These are phyloP conservation scores for Dunaliella primolecta DNA, from an alignment of 139 green algal genomes.

Conservation along the genomic window DNA sequence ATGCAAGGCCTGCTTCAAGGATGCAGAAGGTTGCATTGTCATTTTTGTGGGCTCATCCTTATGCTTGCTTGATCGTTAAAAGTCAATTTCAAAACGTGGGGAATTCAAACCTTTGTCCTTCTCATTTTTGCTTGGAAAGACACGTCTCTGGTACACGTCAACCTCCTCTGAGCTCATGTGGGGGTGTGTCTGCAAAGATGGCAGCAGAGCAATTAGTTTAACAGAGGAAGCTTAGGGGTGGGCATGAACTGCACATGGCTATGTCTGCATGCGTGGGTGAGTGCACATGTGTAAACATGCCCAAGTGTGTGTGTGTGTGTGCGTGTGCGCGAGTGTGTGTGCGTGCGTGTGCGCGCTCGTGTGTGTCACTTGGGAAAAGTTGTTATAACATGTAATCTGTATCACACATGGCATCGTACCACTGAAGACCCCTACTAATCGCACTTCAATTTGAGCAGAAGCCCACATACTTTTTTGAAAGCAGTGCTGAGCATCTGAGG, in stretches of 20 bases:
- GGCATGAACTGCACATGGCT: not conserved
- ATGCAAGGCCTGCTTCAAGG: not conserved
- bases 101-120: not conserved
- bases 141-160: not conserved
- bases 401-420: not conserved
- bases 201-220: not conserved
- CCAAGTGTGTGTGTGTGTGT: not conserved
- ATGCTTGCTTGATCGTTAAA: not conserved
- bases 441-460: not conserved
- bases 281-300: not conserved
- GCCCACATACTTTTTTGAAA: not conserved
- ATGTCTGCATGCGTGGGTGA: not conserved
- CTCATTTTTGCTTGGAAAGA: not conserved
- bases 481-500: not conserved
- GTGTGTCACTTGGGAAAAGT: not conserved
- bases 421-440: not conserved
- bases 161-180: not conserved
- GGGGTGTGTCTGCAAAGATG: not conserved
- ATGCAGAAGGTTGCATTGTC: not conserved
- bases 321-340: not conserved
- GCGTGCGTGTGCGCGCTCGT: not conserved
- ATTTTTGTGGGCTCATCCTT: not conserved
- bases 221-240: not conserved
- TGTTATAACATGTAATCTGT: not conserved
- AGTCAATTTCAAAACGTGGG: not conserved